Base-by-base conservation (phyloP, 2,329 filamentous ascomycete genomes). In the Diaporthe citriasiana region DNA sequence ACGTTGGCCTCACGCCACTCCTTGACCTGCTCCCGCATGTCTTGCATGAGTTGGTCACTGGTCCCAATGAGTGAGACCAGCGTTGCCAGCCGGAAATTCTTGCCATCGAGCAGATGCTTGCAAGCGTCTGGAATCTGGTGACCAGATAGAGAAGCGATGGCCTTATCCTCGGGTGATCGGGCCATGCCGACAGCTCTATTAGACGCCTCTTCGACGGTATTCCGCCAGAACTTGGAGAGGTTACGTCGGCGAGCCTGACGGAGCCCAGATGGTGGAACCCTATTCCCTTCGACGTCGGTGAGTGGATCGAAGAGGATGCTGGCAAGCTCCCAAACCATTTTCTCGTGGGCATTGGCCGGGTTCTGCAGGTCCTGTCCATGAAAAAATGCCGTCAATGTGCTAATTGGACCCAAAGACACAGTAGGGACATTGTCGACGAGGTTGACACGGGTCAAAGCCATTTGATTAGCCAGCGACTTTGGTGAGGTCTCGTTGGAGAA, bases 301-400 rank as follows among this genome's bases (percentile, higher is more conserved):
- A 91, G 76, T n/a, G 91, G 87, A 77, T 98, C 95, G 79, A 98
- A 99, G 4, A 99, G 88, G 50, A 98, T 92, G 73, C 94, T 93
- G 1, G 94, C 93, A 47, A 99, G 87, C 75, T 94, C 90, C 97
- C 97, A 99, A 0, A 97, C 91, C 19, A 91, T 87, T 79, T 91
- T 90, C 82, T 97, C 94, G 73, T 94, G 90, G 27, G 85, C 82
- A 71, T 78, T 82, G 0, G 77, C 73, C 2, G 80, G 76, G 75
- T 83, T 70, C 13, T 76, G 75, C 17, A 75, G 74, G 53, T 83
- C 79, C 17, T 83, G 82, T 25, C 81, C 79, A 69, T 85, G 82
- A 35, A 85, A 85, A 72, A 91, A 85, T 13, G 87, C 82, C 22
- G 85, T 85, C 73, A 92, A 87, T 1, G 85, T 83, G 73, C 87